These are phyloP conservation scores for Eucalyptus virginea DNA, from an alignment of 345 rosid species.

Conservation along the genomic window DNA sequence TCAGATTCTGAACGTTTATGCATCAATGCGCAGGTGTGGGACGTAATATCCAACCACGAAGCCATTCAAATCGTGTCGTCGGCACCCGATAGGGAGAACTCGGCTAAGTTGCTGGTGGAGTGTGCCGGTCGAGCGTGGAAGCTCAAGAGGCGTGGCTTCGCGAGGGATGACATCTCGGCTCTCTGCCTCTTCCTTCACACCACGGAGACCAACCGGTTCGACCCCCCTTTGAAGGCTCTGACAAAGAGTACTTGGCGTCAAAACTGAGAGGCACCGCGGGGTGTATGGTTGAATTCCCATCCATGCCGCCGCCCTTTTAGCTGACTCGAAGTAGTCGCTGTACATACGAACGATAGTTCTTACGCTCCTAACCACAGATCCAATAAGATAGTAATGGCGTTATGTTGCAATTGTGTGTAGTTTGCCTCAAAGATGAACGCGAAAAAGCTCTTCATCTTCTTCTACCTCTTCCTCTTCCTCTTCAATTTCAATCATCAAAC, in stretches of 20 bases:
- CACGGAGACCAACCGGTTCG: not conserved
- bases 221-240: not conserved
- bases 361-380: not conserved
- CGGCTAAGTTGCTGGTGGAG: conserved; percentile 66
- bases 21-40: conserved; percentile 52
- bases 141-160: conserved; percentile 48
- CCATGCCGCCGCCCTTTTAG: not conserved
- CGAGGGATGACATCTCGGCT: conserved; percentile 82
- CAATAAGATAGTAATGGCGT: not conserved
- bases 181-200: conserved; percentile 68
- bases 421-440: not conserved
- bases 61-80: conserved; percentile 66
- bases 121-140: conserved; percentile 65
- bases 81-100: conserved; percentile 31
- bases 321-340: not conserved
- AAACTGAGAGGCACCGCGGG: not conserved
- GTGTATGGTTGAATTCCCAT: not conserved
- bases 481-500: not conserved
- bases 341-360: not conserved
- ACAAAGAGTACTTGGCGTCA: not conserved
- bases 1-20: not conserved
- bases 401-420: not conserved
- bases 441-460: not conserved
- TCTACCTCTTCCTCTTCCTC: not conserved
- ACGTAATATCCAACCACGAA: conserved; percentile 68